Evolutionary conservation across 257 asterid species (phyloP), one percentile per base, ranked within the genome.

Genomic region (Anisodus acutangulus): DNA sequence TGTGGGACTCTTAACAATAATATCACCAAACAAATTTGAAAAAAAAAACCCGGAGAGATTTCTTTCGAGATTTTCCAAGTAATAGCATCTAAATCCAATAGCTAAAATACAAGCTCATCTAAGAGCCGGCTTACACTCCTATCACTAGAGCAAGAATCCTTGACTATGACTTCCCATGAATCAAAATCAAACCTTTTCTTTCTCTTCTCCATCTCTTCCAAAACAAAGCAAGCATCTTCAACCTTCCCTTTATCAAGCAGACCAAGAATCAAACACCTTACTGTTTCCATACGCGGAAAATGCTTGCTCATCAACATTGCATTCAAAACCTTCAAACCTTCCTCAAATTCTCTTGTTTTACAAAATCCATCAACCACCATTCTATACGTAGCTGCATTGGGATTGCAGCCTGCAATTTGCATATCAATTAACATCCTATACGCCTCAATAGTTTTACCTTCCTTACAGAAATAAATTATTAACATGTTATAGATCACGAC

Each of bases 341-440:
- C 92, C 45, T 79, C 81, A 53, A 91, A 93, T 86, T 93, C 94
- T 80, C 90, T 93, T 0, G 64, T 81, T 85, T 82, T 85, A 84
- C 94, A 90, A 78, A 96, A 91, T 9, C 97, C 96, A 88, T 94
- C 99, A 31, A 91, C 93, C 87, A 93, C 90, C 93, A 85, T 92
- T 51, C 98, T 91, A 22, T 92, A 94, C n/a, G 97, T 92, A 53
- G 97, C 88, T 2, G 97, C 97, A 86, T 92, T 93, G 9, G 98
- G 98, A 74, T 88, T 81, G 82, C 94, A 91, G 5, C 95, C 95
- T 9, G 84, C 90, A 22, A 92, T 84, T 68, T 94, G 94, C 98
- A 94, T 96, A 79, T 91, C 97, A 15, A 91, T 90, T 87, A 94
- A 87, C 17, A 91, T 70, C 68, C 90, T 93, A 85, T 96, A 96